Percentiles rank a stretch among this genome's conserved stretches.
Conservation (phyloP, 2,329 filamentous ascomycete genomes). For the Aspergillus awamori region DNA sequence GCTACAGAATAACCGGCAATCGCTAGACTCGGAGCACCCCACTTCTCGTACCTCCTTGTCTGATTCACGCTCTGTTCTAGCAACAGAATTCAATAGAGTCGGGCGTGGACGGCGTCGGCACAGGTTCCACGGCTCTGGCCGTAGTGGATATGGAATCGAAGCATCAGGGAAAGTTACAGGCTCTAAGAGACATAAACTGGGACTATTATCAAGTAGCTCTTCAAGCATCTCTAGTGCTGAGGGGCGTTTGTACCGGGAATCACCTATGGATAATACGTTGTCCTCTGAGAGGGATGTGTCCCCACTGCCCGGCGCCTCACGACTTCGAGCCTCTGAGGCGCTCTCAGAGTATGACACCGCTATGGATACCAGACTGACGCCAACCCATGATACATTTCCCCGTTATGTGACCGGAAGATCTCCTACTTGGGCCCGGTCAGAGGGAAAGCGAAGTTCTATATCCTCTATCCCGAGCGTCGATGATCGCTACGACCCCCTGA, state of each 20-base stretch:
- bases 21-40: conserved; percentile 26
- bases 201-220: conserved; percentile 53
- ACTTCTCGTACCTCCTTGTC: conserved; percentile 39
- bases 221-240: conserved; percentile 63
- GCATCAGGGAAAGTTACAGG: conserved; percentile 53
- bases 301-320: not conserved
- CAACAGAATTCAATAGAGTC: conserved; percentile 52
- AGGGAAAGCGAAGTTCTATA: conserved; percentile 56
- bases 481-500: conserved; percentile 35
- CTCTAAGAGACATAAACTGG: conserved; percentile 57
- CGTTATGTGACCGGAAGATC: conserved; percentile 2
- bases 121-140: conserved; percentile 61
- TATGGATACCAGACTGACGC: not conserved
- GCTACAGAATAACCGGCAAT: conserved; percentile 25
- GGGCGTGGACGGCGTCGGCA: conserved; percentile 61
- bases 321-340: not conserved
- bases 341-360: conserved; percentile 2
- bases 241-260: conserved; percentile 17
- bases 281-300: conserved; percentile 13
- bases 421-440: conserved; percentile 52
- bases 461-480: conserved; percentile 56
- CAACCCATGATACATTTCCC: not conserved
- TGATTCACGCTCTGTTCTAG: conserved; percentile 42
- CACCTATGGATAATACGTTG: conserved; percentile 1
- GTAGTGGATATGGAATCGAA: conserved; percentile 59